phyloP scores from a whole-genome alignment of 306 rosid species.

The Citrullus colocynthis region DNA sequence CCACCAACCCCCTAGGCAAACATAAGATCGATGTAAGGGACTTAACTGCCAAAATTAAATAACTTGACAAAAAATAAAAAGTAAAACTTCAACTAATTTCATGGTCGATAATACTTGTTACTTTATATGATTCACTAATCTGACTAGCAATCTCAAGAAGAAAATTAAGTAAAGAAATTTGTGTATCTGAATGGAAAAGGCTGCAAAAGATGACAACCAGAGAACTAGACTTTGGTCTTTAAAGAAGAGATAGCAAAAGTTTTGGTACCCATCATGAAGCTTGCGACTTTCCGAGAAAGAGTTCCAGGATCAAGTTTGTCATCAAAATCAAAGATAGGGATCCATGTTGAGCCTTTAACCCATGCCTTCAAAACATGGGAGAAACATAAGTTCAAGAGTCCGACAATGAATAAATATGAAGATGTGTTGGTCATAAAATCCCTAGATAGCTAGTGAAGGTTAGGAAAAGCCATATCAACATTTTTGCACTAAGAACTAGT shows the following conservation, averaged over 20 bases:
- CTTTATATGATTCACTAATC: not conserved
- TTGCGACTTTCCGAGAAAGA: slow-evolving; percentile 51
- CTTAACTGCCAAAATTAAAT: not conserved
- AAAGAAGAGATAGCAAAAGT: slow-evolving; percentile 8
- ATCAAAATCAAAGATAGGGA: slow-evolving; percentile 73
- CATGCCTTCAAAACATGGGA: slow-evolving; percentile 46
- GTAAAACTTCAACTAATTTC: not conserved
- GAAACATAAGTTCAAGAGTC: slow-evolving; percentile 5
- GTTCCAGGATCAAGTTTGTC: slow-evolving; percentile 40
- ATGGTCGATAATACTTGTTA: not conserved
- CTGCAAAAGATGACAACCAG: not conserved
- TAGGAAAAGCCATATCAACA: not conserved
- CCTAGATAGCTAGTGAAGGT: not conserved
- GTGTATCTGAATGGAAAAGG: too few species aligned
- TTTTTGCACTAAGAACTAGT: not conserved
- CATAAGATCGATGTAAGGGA: slow-evolving; percentile 11
- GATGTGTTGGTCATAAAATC: not conserved
- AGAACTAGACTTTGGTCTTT: not conserved
- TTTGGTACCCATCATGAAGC: slow-evolving; percentile 64
- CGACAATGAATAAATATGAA: not conserved
- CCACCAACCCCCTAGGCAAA: slow-evolving; percentile 88
- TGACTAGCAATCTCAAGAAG: not conserved
- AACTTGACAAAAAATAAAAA: not conserved
- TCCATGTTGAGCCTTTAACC: slow-evolving; percentile 86
- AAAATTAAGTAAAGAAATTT: not conserved